These are phyloP conservation scores for Yarrowia hollandica DNA, from an alignment of 805 yeast species.

Conservation along the genomic window DNA sequence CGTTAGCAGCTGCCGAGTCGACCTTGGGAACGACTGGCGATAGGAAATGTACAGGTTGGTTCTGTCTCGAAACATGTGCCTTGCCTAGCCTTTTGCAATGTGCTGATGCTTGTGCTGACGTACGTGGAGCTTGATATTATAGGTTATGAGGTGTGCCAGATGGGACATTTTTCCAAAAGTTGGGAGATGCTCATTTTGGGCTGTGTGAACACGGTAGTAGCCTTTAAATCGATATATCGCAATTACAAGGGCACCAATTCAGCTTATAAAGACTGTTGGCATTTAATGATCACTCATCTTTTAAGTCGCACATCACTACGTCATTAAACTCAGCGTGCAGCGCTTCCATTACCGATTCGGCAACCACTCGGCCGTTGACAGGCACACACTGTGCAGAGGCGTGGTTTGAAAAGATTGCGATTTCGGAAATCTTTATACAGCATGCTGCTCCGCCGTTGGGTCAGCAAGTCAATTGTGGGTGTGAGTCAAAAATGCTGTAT, in stretches of 20 bases:
- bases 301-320: not conserved
- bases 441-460: not conserved
- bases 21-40: constrained; percentile 84
- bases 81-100: not conserved
- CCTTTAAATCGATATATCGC: not conserved
- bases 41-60: constrained; percentile 89
- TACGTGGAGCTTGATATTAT: constrained; percentile 26
- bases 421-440: not conserved
- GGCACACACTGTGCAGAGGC: not conserved
- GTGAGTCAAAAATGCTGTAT: too few relatives aligned
- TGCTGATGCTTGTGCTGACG: constrained; percentile 24
- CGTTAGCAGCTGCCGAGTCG: constrained; percentile 38
- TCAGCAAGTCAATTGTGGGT: too few relatives aligned
- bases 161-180: not conserved
- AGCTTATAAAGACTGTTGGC: too few relatives aligned
- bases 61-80: constrained; percentile 81
- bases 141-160: constrained; percentile 11
- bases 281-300: constrained; percentile 22
- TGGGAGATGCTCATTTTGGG: not conserved
- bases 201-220: not conserved
- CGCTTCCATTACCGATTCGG: constrained; percentile 21
- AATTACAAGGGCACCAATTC: not conserved
- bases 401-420: not conserved
- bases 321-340: not conserved
- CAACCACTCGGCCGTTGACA: constrained; percentile 21